A percentile compares a stretch with the other conserved stretches of the same genome.
These are phyloP conservation scores for Circinella umbellata DNA, from an alignment of 371 early-diverging fungal genomes.

Conservation along the genomic window DNA sequence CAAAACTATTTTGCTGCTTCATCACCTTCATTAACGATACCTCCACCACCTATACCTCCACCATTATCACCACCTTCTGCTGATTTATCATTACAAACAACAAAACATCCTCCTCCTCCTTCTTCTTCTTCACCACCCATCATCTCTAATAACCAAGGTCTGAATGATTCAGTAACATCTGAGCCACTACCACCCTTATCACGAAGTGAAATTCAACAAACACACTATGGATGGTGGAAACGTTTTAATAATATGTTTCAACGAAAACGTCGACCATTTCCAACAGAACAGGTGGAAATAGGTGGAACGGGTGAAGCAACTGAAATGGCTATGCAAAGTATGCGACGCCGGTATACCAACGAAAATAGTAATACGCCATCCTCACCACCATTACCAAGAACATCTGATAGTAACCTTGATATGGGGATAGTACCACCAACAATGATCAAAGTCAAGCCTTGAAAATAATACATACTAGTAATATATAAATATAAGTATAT, in stretches of 20 bases:
- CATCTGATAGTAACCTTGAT: background rate
- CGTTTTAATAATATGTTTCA: background rate
- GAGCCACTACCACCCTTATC: background rate
- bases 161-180: no score
- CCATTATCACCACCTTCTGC: background rate
- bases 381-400: background rate
- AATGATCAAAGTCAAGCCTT: slow-evolving; percentile 9
- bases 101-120: background rate
- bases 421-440: background rate
- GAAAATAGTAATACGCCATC: background rate
- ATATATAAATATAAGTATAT: slow-evolving; percentile 4
- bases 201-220: background rate
- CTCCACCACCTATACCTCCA: slow-evolving; percentile 12
- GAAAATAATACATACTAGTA: background rate
- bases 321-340: slow-evolving; percentile 4
- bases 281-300: background rate
- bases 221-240: no score
- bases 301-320: background rate
- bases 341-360: slow-evolving; percentile 3
- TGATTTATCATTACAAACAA: background rate
- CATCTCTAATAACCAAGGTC: no score
- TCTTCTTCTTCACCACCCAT: no score
- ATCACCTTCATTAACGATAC: slow-evolving; percentile 9
- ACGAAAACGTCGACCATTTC: background rate
- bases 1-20: slow-evolving; percentile 3